Evolutionary conservation across 768 basidiomycete species (phyloP).

Genomic region (Termitomyces heimii): DNA sequence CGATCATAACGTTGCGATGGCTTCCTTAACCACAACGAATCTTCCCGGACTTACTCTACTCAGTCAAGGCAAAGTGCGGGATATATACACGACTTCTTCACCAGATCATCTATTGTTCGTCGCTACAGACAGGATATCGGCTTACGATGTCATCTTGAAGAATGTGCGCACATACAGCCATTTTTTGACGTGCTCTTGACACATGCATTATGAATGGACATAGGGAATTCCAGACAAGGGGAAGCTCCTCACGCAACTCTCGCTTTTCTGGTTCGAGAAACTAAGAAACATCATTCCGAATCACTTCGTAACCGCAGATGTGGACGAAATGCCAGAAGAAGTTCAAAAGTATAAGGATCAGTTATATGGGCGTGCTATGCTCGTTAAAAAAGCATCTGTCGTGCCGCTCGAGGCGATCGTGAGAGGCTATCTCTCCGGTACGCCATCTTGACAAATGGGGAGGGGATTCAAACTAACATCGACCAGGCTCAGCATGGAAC

Average conservation of each 20-base stretch:
- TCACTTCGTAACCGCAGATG: constrained; percentile 76
- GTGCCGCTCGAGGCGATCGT: constrained; percentile 94
- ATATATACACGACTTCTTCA: constrained; percentile 79
- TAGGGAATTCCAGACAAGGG: constrained; percentile 97
- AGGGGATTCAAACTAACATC: background rate
- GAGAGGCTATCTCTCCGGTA: constrained; percentile 94
- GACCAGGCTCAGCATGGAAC: constrained; percentile 86
- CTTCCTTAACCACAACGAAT: constrained; percentile 47
- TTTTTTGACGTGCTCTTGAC: constrained; percentile 3
- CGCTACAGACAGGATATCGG: constrained; percentile 93
- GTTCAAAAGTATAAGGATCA: constrained; percentile 69
- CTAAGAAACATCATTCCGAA: constrained; percentile 77
- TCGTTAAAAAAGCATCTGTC: constrained; percentile 85
- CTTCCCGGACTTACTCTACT: constrained; percentile 62
- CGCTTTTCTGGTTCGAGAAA: constrained; percentile 92
- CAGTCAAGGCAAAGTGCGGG: constrained; percentile 93
- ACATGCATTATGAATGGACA: background rate
- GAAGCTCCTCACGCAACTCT: constrained; percentile 81
- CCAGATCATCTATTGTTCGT: constrained; percentile 81
- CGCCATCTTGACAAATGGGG: background rate
- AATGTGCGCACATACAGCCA: constrained; percentile 56
- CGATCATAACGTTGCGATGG: constrained; percentile 2
- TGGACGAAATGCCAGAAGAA: constrained; percentile 80
- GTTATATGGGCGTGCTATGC: constrained; percentile 83
- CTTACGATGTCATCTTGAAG: constrained; percentile 91